Conservation (phyloP, 495 filamentous ascomycete genomes). For the Neurospora terricola region DNA sequence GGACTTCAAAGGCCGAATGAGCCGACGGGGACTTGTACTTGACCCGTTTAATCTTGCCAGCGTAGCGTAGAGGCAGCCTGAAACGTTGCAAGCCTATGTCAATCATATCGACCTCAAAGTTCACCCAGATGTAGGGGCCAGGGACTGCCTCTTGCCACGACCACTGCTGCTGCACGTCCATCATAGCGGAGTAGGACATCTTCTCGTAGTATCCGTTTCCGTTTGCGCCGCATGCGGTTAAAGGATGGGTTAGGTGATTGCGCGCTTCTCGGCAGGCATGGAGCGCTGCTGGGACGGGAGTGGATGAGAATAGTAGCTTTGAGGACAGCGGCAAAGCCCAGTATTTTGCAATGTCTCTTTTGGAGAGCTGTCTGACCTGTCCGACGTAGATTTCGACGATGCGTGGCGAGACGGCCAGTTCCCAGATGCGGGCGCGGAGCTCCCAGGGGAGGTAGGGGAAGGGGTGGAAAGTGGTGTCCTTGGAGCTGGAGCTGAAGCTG, state of each 20-base stretch:
- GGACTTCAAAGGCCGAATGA: background rate
- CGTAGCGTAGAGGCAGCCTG: background rate
- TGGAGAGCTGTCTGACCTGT: background rate
- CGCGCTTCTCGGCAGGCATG: background rate
- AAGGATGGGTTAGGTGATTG: background rate
- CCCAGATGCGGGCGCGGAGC: conserved; percentile 39
- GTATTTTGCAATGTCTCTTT: background rate
- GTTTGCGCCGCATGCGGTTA: background rate
- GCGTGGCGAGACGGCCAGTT: conserved; percentile 28
- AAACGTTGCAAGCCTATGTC: background rate
- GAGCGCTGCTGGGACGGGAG: background rate
- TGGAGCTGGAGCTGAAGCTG: background rate
- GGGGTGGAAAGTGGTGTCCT: conserved; percentile 15
- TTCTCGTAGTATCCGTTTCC: background rate
- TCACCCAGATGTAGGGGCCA: background rate
- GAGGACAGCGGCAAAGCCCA: background rate
- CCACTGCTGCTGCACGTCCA: background rate
- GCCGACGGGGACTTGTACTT: background rate
- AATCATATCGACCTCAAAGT: background rate
- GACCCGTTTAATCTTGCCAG: background rate
- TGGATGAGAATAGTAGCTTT: background rate
- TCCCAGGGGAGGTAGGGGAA: conserved; percentile 35
- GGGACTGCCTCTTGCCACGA: background rate
- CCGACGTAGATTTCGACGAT: conserved; percentile 2
- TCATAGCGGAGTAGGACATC: background rate